A percentile compares a stretch with the other conserved stretches of the same genome.
These are phyloP conservation scores for Penicillium sp. DNA, from an alignment of 2,329 filamentous ascomycete species.

Conservation along the genomic window DNA sequence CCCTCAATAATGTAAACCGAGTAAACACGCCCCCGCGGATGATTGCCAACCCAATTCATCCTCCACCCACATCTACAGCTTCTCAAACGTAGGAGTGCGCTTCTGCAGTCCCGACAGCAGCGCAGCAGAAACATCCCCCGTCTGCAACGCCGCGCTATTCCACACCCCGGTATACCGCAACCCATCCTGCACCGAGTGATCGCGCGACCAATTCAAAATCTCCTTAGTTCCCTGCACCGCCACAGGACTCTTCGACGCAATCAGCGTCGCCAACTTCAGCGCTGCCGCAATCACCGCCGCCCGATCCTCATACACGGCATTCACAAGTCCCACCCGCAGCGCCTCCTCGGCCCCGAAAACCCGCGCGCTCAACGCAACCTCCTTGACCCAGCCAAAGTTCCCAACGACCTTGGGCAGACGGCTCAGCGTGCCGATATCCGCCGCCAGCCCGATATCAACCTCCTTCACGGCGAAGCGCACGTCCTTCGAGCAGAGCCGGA, in stretches of 20 bases:
- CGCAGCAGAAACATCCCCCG: slow-evolving; percentile 72
- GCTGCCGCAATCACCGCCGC: slow-evolving; percentile 63
- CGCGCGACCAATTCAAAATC: slow-evolving; percentile 77
- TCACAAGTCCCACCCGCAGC: slow-evolving; percentile 47
- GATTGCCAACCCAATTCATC: neutral
- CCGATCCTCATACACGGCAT: slow-evolving; percentile 53
- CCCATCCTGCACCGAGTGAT: slow-evolving; percentile 74
- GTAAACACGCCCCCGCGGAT: neutral
- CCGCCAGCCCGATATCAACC: slow-evolving; percentile 53
- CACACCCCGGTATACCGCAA: slow-evolving; percentile 82
- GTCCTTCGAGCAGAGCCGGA: slow-evolving; percentile 43
- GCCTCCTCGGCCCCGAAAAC: slow-evolving; percentile 50
- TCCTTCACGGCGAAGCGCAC: slow-evolving; percentile 50
- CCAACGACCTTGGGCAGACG: slow-evolving; percentile 52
- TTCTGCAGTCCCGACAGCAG: slow-evolving; percentile 76
- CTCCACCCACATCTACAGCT: slow-evolving; percentile 58
- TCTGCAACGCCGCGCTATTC: slow-evolving; percentile 84
- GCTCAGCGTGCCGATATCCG: slow-evolving; percentile 51
- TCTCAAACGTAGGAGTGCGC: slow-evolving; percentile 79
- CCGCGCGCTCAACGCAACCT: slow-evolving; percentile 49
- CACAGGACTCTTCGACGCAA: slow-evolving; percentile 83
- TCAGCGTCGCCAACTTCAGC: slow-evolving; percentile 62
- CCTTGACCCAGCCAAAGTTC: slow-evolving; percentile 51
- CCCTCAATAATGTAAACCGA: neutral
- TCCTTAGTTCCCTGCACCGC: slow-evolving; percentile 88